Evolutionary conservation across 2,329 filamentous ascomycete species (phyloP), one percentile per base, ranked within the genome.

Genomic region (Paracamarosporium sp.): DNA sequence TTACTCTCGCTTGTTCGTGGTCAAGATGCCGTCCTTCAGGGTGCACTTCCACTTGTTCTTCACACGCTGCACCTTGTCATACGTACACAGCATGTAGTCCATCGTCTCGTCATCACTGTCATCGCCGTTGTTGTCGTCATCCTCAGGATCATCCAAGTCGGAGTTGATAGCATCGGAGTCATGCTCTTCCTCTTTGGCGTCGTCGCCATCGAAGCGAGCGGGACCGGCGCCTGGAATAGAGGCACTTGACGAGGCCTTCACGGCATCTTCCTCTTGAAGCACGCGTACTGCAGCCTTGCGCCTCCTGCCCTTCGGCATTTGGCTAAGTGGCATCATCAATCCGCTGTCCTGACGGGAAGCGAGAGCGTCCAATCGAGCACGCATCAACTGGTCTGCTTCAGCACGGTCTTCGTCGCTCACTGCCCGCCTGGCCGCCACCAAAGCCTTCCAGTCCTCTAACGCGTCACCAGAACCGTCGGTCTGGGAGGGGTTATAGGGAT

Each of bases 11-110:
- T 92, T 92, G 66, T 94, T 93, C 35, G 96, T 92, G 43, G 91
- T 96, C 66, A 99, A 84, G 17, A 99, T 91, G 20, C 95, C 95
- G 71, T 99, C 95, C 81, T 98, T 98, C 63, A 99, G 87, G 1
- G 92, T 93, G 80, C 95, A 99, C 90, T 99, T 99, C 90, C 90
- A 80, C 71, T 75, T 99, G 81, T 98, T 99, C 88, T 99, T 99
- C 71, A 98, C 95, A 46, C 95, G 86, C 80, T 98, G 94, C 9
- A 99, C 95, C 82, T 99, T 99, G 82, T 99, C 95, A 76, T 99
- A 99, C 75, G 96, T 97, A 82, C 95, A 99, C 38, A 99, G 88
- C 91, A 99, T 98, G 74, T 96, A 93, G 67, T 96, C 91, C 1
- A 90, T 89, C 64, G 90, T 86, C 33, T 88, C 86, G 41, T 96